Evolutionary conservation across 495 filamentous ascomycete genomes (phyloP).

Genomic region (Daldinia childiae): DNA sequence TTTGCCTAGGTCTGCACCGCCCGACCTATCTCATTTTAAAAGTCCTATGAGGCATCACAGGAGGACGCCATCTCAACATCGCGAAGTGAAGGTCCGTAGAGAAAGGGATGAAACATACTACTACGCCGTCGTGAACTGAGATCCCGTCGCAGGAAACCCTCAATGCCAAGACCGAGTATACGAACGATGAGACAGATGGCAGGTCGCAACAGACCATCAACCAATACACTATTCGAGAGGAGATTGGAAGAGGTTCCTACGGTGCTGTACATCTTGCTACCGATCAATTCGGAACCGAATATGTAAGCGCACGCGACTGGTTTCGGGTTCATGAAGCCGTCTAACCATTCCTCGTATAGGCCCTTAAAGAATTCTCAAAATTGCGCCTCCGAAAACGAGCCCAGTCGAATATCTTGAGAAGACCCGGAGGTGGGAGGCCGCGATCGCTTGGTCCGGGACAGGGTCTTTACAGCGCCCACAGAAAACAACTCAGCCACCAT

Average conservation of each 20-base stretch:
- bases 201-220: constrained; percentile 81
- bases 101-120: neutral
- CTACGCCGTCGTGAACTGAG: constrained; percentile 11
- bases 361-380: constrained; percentile 98
- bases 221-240: constrained; percentile 92
- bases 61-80: constrained; percentile 73
- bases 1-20: constrained; percentile 51
- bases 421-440: constrained; percentile 39
- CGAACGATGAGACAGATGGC: constrained; percentile 84
- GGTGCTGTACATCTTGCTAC: constrained; percentile 91
- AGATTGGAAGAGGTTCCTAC: constrained; percentile 95
- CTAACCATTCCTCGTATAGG: constrained; percentile 61
- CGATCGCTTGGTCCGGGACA: constrained; percentile 57
- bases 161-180: constrained; percentile 87
- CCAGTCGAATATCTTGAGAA: constrained; percentile 88
- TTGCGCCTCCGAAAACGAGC: constrained; percentile 88
- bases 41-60: constrained; percentile 80
- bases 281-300: constrained; percentile 93
- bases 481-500: constrained; percentile 48
- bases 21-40: constrained; percentile 55
- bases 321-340: constrained; percentile 19
- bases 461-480: constrained; percentile 42
- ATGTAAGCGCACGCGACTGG: constrained; percentile 65
- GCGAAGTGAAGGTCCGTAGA: constrained; percentile 71
- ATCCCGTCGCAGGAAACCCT: constrained; percentile 76